These are phyloP conservation scores for Lactuca saligna DNA, from an alignment of 129 eudicot species.

Conservation along the genomic window DNA sequence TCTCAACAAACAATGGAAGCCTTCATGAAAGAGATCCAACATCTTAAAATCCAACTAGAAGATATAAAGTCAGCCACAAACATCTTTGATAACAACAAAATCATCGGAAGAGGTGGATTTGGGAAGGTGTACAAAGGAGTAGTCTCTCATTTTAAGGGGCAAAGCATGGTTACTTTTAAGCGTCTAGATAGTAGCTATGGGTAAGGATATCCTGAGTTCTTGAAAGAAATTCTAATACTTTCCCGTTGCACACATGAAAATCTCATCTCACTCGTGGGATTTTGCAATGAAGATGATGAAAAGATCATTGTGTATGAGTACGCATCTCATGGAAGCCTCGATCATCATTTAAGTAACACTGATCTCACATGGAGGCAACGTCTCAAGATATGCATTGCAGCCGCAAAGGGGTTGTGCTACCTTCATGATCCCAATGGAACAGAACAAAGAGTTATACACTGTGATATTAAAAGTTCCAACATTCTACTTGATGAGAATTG, in stretches of 20 bases:
- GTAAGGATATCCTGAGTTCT: not conserved
- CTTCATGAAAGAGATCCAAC: not conserved
- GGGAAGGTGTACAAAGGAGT: slow-evolving; percentile 6
- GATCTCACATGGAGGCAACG: slow-evolving; percentile 17
- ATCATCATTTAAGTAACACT: slow-evolving; percentile 1
- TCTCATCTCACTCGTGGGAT: not conserved
- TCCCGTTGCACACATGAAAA: slow-evolving; percentile 12
- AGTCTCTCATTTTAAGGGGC: not conserved
- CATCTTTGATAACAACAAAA: slow-evolving; percentile 3
- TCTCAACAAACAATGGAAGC: slow-evolving; percentile 3
- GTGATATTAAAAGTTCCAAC: not conserved
- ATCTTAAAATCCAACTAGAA: not conserved
- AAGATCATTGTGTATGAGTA: not conserved
- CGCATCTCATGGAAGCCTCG: slow-evolving; percentile 12
- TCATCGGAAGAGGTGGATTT: slow-evolving; percentile 16
- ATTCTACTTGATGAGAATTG: not conserved
- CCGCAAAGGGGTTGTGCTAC: not conserved
- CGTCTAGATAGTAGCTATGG: not conserved
- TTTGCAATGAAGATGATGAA: not conserved
- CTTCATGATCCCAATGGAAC: not conserved
- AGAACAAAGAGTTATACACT: not conserved
- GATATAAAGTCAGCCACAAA: slow-evolving; percentile 7
- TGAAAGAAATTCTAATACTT: slow-evolving; percentile 10
- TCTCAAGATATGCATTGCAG: slow-evolving; percentile 3
- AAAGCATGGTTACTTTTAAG: not conserved